Base-by-base conservation (phyloP, 2,329 filamentous ascomycete genomes). In the Aspergillus bombycis region DNA sequence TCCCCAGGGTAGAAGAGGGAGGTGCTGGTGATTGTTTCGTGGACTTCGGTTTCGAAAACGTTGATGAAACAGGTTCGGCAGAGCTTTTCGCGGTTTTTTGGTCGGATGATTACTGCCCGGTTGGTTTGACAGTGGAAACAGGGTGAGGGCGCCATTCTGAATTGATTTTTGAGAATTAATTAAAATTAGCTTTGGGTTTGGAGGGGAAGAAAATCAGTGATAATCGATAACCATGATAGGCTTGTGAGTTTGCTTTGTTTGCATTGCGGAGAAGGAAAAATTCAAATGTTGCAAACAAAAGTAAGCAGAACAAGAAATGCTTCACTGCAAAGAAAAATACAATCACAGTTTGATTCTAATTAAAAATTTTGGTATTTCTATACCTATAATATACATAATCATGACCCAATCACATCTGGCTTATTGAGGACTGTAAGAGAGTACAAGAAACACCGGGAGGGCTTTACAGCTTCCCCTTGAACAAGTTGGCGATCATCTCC, bases 51-150 rank as follows among this genome's bases (percentile, higher is more conserved):
- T 78, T 99, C 95, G 74, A 99, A 99, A 53, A 95, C 85, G 12
- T 82, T 73, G 60, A 97, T 87, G 79, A 99, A 99, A 79, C 95
- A 99, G 5, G 84, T 79, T 71, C 91, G 93, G 85, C 95, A 99
- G 54, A 99, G 86, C 73, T 97, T 97, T 70, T 96, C 89, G 72
- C 96, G 89, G 74, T 98, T 97, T 78, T 98, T 98, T 1, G 95
- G 94, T 32, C 95, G 88, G 66, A 97, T 92, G 62, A 99, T 95
- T 23, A 97, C 86, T 6, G 95, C 94, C 64, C 94, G 88, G 66
- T 90, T 85, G 26, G 84, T 85, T 67, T 90, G 85, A 81, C 95
- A 99, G 67, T 89, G 83, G 58, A 88, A 88, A 77, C 95, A 99
- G 26, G 85, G 81, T 23, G 86, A 85, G 26, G 93, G 92, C 9